Base-by-base conservation (phyloP, 1,139 yeast genomes). In the Yamadazyma sp. region DNA sequence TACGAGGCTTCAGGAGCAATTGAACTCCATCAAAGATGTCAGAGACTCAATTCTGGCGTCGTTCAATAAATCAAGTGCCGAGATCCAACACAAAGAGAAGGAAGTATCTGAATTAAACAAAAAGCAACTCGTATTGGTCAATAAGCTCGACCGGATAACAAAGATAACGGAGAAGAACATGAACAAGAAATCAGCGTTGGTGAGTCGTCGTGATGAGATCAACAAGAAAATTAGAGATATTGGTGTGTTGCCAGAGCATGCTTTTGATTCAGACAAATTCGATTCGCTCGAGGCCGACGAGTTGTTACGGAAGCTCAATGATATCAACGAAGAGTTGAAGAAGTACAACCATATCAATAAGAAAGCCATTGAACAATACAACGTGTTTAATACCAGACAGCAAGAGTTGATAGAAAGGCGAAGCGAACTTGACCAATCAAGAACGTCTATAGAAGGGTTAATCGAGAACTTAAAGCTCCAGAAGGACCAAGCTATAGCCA, bases 231-330 rank as follows among this genome's bases (percentile, higher is more conserved):
- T 89, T 33, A 73, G 94, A 43, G 95, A 87, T 37, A 65, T 90
- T 36, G 97, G 97, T 9, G 85, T 87, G 1, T 67, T 90, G 22
- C 94, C 97, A 0, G 96, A 89, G 53, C 92, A 87, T 43, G 90
- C 95, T 0, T 81, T 87, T 49, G 64, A 65, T 28, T 51, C 52
- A 23, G 56, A 59, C 1, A 68, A 70, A 6, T 66, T 56, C 38
- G 72, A 75, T 20, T 70, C 64, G 43, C 67, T 64, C 35, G 61
- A 66, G 22, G 76, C 88, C 2, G 79, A 78, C 34, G 71, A 75
- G 6, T 57, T 89, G 26, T 62, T 87, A 34, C 54, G 57, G n/a
- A 66, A 74, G 41, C 69, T 88, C 47, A 81, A 78, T 41, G 62
- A 63, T 29, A 74, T 81, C 5, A 80, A 82, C 36, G 77, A 75